Base-by-base conservation (phyloP, 176 grass and related monocot genomes). In the Cenchrus purpureus region DNA sequence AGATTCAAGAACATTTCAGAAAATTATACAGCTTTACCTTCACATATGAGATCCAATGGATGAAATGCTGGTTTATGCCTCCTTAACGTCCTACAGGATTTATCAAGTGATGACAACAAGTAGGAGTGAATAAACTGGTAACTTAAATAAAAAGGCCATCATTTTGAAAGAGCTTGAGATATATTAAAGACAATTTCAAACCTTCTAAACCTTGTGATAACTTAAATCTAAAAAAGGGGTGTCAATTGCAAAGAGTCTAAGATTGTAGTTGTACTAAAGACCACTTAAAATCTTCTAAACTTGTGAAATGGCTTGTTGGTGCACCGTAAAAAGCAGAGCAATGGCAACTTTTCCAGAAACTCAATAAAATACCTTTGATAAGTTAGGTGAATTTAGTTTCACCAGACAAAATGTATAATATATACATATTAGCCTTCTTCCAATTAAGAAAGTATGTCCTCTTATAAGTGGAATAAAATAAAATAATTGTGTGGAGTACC, bases 401-500 rank as follows among this genome's bases (percentile, higher is more conserved):
- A 20, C 16, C 7, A 7, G 55, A 57, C 17, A 57, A 57, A 19
- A 57, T 20, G 13, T 52, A 50, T 9, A 46, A 46, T 46, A 46
- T 9, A 68, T 40, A 44, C 43, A 10, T 45, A 45, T 19, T 72
- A 34, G 2, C 55, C n/a, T 83, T 72, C 25, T 56, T 56, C 52
- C 52, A 37, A 32, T 62, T 73, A 77, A 70, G 43, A 77, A 71
- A 64, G 50, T 8, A 19, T 71, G 31, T 22, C 12, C 10, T 78
- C n/a, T 53, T 54, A 64, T 55, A 76, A 52, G n/a, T 17, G 45
- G 71, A 74, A 74, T 34, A 74, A 32, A 74, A 74, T 10, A 61
- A 61, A 46, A 43, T 14, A 28, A 62, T 1, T 22, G 10, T 14
- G 4, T 83, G 31, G 78, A 59, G 5, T 91, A 93, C 91, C 94